Conservation (phyloP, 2,329 filamentous ascomycete genomes). For the Sphaerostilbella broomeana region DNA sequence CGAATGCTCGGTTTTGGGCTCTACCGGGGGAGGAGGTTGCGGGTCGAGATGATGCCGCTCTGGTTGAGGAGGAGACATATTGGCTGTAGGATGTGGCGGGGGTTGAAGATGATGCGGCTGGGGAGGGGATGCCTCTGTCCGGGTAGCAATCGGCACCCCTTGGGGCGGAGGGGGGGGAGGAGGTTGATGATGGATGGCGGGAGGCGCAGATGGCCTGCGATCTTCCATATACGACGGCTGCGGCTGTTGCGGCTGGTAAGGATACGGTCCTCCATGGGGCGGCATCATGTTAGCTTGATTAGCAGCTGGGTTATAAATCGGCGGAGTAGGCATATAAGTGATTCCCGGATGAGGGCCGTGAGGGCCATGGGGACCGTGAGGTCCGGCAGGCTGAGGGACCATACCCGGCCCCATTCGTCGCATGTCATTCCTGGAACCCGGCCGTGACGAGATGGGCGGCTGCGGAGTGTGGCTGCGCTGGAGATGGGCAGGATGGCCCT, state of each 20-base stretch:
- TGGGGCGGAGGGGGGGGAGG: constrained; percentile 42
- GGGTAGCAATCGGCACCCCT: too few species aligned
- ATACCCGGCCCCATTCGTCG: constrained; percentile 70
- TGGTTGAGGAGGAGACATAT: constrained; percentile 42
- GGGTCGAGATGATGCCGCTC: constrained; percentile 43
- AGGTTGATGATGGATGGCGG: constrained; percentile 54
- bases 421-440: constrained; percentile 69
- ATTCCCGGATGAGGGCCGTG: constrained; percentile 57
- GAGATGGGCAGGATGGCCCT: constrained; percentile 40
- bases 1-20: constrained; percentile 42
- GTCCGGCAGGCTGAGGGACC: constrained; percentile 56
- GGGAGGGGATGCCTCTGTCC: constrained; percentile 53
- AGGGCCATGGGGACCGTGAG: constrained; percentile 54
- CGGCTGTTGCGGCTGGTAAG: constrained; percentile 26
- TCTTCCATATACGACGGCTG: constrained; percentile 70
- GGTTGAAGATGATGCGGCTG: constrained; percentile 49
- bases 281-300: constrained; percentile 33
- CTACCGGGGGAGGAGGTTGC: constrained; percentile 44
- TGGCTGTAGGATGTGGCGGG: constrained; percentile 41
- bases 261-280: constrained; percentile 35
- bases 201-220: constrained; percentile 66
- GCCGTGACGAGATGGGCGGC: constrained; percentile 59
- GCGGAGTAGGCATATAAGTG: constrained; percentile 77
- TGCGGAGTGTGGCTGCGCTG: constrained; percentile 76
- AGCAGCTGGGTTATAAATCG: constrained; percentile 65